Base-by-base conservation (phyloP, 495 filamentous ascomycete species). In the Podospora pseudoanserina region DNA sequence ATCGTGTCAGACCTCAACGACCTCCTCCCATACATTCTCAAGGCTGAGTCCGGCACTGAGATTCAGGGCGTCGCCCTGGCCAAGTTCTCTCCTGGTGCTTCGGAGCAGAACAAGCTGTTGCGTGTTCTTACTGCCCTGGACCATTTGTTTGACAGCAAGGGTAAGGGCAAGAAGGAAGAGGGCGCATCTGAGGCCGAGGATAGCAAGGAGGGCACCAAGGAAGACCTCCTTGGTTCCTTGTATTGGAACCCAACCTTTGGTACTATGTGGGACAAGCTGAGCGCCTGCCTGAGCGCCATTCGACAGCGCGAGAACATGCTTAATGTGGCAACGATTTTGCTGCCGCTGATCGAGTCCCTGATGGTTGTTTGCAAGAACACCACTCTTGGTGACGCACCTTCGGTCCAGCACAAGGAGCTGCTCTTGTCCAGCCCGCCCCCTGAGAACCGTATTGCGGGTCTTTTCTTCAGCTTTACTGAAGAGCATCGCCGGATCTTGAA, bases 291-390 rank as follows among this genome's bases (percentile, higher is more conserved):
- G 66, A 88, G 85, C 62, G 89, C 92, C 20, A 97, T 98, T 67
- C 90, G 92, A 28, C 89, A 93, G 75, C 91, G 94, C 64, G 92
- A 96, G 74, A 94, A 94, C 76, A 91, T 97, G 89, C 85, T 98
- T 70, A 97, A 97, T 74, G 92, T 98, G 64, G 95, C 95, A 54
- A 97, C 93, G 11, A 97, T 97, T 68, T 86, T 99, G 28, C 83
- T 97, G 34, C 96, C 95, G 27, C 81, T 97, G 34, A 96, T 98
- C 64, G 95, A 99, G 76, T 90, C 92, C 27, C 83, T 99, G 71
- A 98, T 99, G 96, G 96, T 99, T 63, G 94, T 98, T 49, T 98
- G 96, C 86, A 98, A 97, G 82, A 97, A 98, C 78, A 92, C 92
- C 2, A 79, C 94, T 54, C 92, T 96, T 73, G 88, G 89, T 62